Evolutionary conservation across 2,329 filamentous ascomycete genomes (phyloP).

Genomic region (Gnomoniopsis smithogilvyi): DNA sequence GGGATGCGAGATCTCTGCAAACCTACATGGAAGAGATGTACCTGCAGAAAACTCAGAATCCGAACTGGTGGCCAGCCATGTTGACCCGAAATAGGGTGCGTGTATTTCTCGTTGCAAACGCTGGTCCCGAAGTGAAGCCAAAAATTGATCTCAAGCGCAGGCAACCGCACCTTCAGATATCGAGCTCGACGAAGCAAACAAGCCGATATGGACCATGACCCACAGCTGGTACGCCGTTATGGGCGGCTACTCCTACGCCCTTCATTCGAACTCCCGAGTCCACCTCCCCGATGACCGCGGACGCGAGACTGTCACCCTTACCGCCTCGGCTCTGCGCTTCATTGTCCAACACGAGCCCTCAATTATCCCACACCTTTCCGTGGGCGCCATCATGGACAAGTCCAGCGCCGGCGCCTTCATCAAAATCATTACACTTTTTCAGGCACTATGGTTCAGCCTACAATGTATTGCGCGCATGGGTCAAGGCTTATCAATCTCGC

Average conservation of each 20-base stretch:
- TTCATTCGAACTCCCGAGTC: neutral
- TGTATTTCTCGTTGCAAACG: neutral
- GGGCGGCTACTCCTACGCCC: constrained; percentile 10
- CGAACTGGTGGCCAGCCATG: constrained; percentile 5
- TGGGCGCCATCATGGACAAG: constrained; percentile 25
- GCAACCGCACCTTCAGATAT: neutral
- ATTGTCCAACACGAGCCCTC: constrained; percentile 22
- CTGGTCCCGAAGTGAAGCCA: neutral
- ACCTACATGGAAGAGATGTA: constrained; percentile 8
- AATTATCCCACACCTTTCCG: constrained; percentile 35
- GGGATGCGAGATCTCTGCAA: constrained; percentile 8
- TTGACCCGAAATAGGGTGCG: neutral
- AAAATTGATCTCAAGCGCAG: neutral
- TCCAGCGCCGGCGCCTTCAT: constrained; percentile 29
- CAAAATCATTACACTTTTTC: constrained; percentile 29
- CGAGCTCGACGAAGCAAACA: neutral
- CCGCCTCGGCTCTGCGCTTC: constrained; percentile 7
- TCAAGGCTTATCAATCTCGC: constrained; percentile 27
- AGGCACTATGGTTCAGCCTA: constrained; percentile 33
- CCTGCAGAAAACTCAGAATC: neutral
- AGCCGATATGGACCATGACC: constrained; percentile 4
- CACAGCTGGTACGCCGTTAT: constrained; percentile 13
- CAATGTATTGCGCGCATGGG: constrained; percentile 28
- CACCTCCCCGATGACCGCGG: constrained; percentile 5
- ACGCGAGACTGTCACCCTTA: constrained; percentile 1